A percentile compares a stretch with the other conserved stretches of the same genome.
Conservation (phyloP, 2,329 filamentous ascomycete species). For the Nemania serpens region DNA sequence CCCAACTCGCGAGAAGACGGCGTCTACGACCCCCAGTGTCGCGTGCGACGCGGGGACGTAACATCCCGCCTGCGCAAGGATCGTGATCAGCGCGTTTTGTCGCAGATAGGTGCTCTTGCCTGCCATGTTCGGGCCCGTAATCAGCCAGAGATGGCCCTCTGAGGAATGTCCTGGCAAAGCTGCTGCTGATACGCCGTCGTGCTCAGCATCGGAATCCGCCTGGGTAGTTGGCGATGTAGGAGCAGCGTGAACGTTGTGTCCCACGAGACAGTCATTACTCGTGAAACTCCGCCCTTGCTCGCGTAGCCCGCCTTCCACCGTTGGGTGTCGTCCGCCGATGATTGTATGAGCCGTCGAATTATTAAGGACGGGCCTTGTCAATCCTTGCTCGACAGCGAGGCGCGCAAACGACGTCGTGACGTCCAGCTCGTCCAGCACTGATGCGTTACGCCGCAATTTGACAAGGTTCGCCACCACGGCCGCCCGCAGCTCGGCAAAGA, state of each 20-base stretch:
- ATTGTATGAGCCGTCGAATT: slow-evolving; percentile 66
- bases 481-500: slow-evolving; percentile 76
- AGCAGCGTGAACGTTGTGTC: slow-evolving; percentile 69
- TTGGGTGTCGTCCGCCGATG: slow-evolving; percentile 86
- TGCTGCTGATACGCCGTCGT: slow-evolving; percentile 64
- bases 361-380: slow-evolving; percentile 75
- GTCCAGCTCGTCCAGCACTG: slow-evolving; percentile 92
- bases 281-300: slow-evolving; percentile 82
- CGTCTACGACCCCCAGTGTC: slow-evolving; percentile 89
- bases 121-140: slow-evolving; percentile 95
- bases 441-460: slow-evolving; percentile 83
- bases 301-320: slow-evolving; percentile 81
- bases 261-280: slow-evolving; percentile 83
- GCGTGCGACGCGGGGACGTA: slow-evolving; percentile 91
- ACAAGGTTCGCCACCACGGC: slow-evolving; percentile 81
- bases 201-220: slow-evolving; percentile 46
- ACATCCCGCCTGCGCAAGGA: slow-evolving; percentile 89
- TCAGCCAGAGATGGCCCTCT: slow-evolving; percentile 65
- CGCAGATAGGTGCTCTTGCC: slow-evolving; percentile 96
- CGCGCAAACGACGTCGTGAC: slow-evolving; percentile 84
- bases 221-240: background rate
- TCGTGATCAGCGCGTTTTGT: slow-evolving; percentile 92
- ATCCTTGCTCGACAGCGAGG: slow-evolving; percentile 74
- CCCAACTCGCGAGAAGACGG: slow-evolving; percentile 90
- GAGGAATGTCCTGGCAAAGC: slow-evolving; percentile 45